Conservation (phyloP, 106 monocot species). For the Dendrobium nobile region DNA sequence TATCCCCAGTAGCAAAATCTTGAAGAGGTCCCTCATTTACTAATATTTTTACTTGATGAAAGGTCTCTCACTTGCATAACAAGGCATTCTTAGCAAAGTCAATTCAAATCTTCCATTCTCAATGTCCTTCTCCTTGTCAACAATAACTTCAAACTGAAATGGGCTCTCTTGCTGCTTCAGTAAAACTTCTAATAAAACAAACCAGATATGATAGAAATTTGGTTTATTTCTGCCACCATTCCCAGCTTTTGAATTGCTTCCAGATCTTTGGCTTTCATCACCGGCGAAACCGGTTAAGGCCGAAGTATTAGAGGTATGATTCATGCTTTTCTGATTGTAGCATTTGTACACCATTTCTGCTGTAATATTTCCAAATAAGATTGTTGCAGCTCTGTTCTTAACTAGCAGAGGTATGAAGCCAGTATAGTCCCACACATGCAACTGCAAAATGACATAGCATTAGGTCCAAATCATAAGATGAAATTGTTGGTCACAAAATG, state of each 20-base stretch:
- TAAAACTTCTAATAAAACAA: conserved; percentile 34
- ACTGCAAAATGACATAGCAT: conserved; percentile 15
- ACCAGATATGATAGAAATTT: conserved; percentile 39
- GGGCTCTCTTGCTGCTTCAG: conserved; percentile 35
- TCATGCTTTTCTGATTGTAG: conserved; percentile 16
- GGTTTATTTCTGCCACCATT: neutral
- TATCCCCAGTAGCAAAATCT: too few relatives aligned
- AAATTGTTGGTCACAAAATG: neutral
- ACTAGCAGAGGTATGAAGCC: conserved; percentile 44
- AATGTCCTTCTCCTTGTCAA: conserved; percentile 30
- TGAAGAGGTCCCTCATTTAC: too few relatives aligned
- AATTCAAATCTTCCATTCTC: conserved; percentile 49
- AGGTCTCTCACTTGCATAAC: neutral
- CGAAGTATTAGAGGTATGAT: neutral
- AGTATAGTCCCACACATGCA: conserved; percentile 39
- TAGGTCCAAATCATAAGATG: neutral
- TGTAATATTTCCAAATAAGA: conserved; percentile 42
- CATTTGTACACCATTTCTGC: conserved; percentile 45
- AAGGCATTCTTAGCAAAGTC: conserved; percentile 37
- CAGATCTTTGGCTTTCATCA: neutral
- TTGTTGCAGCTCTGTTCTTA: conserved; percentile 48
- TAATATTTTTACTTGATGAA: neutral
- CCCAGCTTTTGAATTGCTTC: neutral
- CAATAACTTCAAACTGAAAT: conserved; percentile 35
- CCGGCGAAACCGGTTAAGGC: neutral